These are phyloP conservation scores for Hibiscus mutabilis DNA, from an alignment of 345 rosid species.

Conservation along the genomic window DNA sequence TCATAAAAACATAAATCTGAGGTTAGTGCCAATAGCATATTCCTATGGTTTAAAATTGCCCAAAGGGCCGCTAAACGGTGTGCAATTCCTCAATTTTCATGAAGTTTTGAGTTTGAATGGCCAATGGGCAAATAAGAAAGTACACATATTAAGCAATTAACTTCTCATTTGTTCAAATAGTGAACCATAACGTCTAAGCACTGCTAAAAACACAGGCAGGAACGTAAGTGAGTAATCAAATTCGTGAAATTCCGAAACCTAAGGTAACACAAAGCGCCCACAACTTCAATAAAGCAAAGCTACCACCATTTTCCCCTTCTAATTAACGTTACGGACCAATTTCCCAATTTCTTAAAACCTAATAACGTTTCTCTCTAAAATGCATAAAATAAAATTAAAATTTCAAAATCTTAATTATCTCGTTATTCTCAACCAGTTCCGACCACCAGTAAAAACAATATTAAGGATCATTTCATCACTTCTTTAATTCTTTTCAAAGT, in stretches of 20 bases:
- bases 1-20: background rate
- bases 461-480: background rate
- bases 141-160: background rate
- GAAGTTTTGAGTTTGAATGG: background rate
- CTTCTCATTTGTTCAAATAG: background rate
- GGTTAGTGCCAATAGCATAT: background rate
- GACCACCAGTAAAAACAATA: background rate
- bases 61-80: too few relatives aligned
- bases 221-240: background rate
- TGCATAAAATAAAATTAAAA: background rate
- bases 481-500: background rate
- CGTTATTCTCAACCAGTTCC: background rate
- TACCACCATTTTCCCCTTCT: background rate
- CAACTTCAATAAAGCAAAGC: conserved; percentile 7
- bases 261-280: conserved; percentile 1
- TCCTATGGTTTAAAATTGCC: background rate
- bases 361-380: background rate
- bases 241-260: background rate
- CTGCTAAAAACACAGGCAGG: background rate
- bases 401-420: background rate
- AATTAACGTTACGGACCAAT: background rate
- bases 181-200: background rate
- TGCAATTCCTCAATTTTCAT: too few relatives aligned
- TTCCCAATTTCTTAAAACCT: background rate
- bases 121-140: background rate